Base-by-base conservation (phyloP, 495 filamentous ascomycete species). In the Hypoxylon subgilvum region DNA sequence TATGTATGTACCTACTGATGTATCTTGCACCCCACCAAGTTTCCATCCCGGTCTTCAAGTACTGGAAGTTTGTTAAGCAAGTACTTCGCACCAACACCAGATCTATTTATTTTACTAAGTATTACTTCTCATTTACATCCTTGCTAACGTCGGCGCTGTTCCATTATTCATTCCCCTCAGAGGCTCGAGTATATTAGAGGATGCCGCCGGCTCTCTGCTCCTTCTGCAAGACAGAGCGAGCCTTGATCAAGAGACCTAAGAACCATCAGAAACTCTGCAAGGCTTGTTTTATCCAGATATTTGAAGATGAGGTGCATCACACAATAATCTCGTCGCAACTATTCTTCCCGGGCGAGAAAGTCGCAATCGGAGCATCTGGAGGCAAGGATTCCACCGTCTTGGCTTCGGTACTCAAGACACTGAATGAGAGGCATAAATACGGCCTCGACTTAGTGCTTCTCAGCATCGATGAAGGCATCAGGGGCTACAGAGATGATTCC, bases 361-460 rank as follows among this genome's bases (percentile, higher is more conserved):
- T 98, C 21, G 94, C 94, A 17, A 96, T 98, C 70, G 94, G 94
- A 38, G 94, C 94, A 27, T 97, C 93, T 1, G 94, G 94, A 35
- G 94, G 94, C 59, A 98, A 98, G 76, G 94, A 98, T 74, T 96
- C 91, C 53, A 98, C 94, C 0, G 94, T 98, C 2, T 83, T 98
- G 3, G 95, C 94, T 16, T 92, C 90, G 0, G 92, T 98, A 3
- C 80, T 98, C 35, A 97, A 96, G 71, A 97, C 92, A 0, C 80
- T 98, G 2, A 97, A 98, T 63, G 88, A 94, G 62, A 85, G 94
- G 6, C 82, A 97, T 67, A 76, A 85, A 52, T 97, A 97, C 69
- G 91, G 90, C 1, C 80, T 97, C 6, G 82, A 96, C 17, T 82
- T 98, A 2, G 80, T 93, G 4, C 82, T 98, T 0, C 78, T 98